phyloP scores from a whole-genome alignment of 73 alveolate genomes.

The Tetrahymena thermophila region DNA sequence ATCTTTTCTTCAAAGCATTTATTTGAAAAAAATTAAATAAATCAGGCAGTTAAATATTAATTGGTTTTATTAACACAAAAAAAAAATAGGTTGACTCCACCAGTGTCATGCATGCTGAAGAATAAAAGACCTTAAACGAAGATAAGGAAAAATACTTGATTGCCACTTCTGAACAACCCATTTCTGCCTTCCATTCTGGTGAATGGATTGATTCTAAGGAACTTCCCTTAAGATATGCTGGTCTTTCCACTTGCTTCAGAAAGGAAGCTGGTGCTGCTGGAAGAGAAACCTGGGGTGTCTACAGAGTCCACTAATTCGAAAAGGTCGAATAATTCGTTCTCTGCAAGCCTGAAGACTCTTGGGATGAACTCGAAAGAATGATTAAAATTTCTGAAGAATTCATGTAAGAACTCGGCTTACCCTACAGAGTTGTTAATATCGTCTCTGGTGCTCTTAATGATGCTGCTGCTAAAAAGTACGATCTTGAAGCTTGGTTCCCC shows the following conservation, averaged over 20 bases:
- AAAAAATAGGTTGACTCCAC: background rate
- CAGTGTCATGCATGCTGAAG: background rate
- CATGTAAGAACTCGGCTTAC: conserved; percentile 80
- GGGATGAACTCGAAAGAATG: conserved; percentile 90
- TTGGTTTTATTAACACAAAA: too few species aligned
- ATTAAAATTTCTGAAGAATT: conserved; percentile 89
- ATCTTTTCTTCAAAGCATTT: background rate
- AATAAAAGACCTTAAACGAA: conserved; percentile 28
- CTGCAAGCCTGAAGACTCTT: conserved; percentile 89
- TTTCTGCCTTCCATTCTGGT: conserved; percentile 86
- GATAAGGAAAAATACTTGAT: conserved; percentile 81
- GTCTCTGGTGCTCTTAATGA: conserved; percentile 96
- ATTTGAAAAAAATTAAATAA: too few species aligned
- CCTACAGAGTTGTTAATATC: conserved; percentile 95
- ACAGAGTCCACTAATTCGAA: conserved; percentile 99
- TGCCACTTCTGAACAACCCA: conserved; percentile 99
- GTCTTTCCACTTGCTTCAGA: conserved; percentile 96
- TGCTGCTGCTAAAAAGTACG: conserved; percentile 99
- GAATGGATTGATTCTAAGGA: conserved; percentile 90
- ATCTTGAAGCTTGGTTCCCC: conserved; percentile 99
- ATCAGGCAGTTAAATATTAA: too few species aligned
- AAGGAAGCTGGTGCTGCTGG: conserved; percentile 99
- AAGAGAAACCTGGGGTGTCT: conserved; percentile 99
- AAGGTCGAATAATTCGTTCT: conserved; percentile 95
- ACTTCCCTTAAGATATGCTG: conserved; percentile 92